These are phyloP conservation scores for Sporisorium reilianum DNA, from an alignment of 1,284 basidiomycete genomes.

Conservation along the genomic window DNA sequence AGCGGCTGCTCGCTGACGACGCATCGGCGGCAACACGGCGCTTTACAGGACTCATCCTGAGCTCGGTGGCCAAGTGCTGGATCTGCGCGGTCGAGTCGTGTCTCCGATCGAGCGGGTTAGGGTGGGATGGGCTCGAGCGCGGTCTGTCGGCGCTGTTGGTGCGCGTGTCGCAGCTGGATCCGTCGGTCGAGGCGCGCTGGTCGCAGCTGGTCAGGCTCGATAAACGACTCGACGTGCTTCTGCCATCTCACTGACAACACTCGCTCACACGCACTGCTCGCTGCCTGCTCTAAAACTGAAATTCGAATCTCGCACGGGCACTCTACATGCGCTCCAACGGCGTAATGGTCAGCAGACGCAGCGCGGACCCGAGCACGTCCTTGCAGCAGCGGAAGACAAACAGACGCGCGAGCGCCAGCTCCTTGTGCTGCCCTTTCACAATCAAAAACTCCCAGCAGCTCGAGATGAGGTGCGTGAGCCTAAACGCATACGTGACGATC, in stretches of 20 bases:
- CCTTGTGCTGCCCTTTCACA: constrained; percentile 80
- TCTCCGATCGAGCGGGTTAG: background rate
- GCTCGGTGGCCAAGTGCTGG: constrained; percentile 23
- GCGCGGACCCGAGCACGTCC: constrained; percentile 86
- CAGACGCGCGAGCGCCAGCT: constrained; percentile 85
- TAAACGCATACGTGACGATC: constrained; percentile 82
- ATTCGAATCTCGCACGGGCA: background rate
- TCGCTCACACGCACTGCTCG: background rate
- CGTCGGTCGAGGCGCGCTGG: constrained; percentile 16
- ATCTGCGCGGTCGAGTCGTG: constrained; percentile 21
- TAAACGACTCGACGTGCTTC: constrained; percentile 9
- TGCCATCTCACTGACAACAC: background rate
- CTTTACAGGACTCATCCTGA: constrained; percentile 4
- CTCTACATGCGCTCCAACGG: constrained; percentile 85
- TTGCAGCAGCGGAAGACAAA: constrained; percentile 89
- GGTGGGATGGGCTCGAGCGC: constrained; percentile 12
- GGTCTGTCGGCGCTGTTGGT: constrained; percentile 9
- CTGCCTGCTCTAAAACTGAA: background rate
- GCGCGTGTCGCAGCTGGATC: constrained; percentile 1
- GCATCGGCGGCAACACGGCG: background rate
- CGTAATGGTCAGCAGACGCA: constrained; percentile 87
- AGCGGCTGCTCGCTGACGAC: background rate
- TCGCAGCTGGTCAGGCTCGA: constrained; percentile 19
- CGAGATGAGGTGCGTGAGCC: constrained; percentile 83
- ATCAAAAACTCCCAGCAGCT: constrained; percentile 88